A percentile compares a stretch with the other conserved stretches of the same genome.
phyloP scores from a whole-genome alignment of 495 filamentous ascomycete species.

The Hamigera avellanea region DNA sequence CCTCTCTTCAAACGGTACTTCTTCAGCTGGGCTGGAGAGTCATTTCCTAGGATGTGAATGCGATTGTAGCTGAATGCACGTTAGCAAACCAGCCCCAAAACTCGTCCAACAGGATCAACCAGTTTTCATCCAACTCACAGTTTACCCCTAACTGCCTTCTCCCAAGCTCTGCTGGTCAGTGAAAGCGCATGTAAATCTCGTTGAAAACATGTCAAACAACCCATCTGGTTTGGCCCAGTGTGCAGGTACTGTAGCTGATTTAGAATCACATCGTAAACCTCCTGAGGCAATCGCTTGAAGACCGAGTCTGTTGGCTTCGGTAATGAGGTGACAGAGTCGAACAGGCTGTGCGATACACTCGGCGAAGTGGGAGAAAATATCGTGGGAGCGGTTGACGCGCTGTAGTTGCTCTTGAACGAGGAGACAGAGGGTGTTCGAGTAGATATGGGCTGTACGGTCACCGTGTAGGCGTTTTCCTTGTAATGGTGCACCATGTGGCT shows the following conservation, averaged over 20 bases:
- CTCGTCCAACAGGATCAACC: neutral
- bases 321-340: constrained; percentile 26
- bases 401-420: constrained; percentile 31
- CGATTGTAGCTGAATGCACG: constrained; percentile 46
- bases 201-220: constrained; percentile 68
- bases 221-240: constrained; percentile 24
- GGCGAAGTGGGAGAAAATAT: constrained; percentile 27
- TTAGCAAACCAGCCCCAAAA: constrained; percentile 7
- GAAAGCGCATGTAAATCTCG: constrained; percentile 60
- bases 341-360: constrained; percentile 22
- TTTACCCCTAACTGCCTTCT: constrained; percentile 50
- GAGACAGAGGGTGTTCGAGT: constrained; percentile 30
- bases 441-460: constrained; percentile 19
- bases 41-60: constrained; percentile 57
- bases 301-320: constrained; percentile 21
- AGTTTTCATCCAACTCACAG: constrained; percentile 38
- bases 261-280: constrained; percentile 46
- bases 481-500: constrained; percentile 9
- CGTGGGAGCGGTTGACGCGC: constrained; percentile 28
- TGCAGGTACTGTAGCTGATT: constrained; percentile 39
- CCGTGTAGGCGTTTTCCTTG: constrained; percentile 15
- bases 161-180: constrained; percentile 54
- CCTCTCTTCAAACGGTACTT: constrained; percentile 56
- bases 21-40: constrained; percentile 50
- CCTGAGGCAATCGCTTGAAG: constrained; percentile 41